Conservation (phyloP, 192 early-diverging fungal species). For the Coemansia sp. region DNA sequence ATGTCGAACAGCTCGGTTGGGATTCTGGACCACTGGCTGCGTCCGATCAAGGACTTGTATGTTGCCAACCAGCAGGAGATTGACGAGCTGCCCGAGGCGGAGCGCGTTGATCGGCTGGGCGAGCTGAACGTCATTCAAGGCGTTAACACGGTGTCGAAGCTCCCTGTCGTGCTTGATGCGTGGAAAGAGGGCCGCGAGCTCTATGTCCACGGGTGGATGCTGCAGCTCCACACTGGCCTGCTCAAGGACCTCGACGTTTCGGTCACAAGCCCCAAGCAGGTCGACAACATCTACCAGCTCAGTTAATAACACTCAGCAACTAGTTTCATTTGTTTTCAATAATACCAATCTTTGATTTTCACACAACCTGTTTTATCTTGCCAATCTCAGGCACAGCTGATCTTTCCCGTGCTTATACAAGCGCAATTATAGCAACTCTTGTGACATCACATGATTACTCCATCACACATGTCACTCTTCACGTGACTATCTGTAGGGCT, state of each 20-base stretch:
- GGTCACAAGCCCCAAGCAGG: slow-evolving; percentile 24
- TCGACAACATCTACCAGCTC: slow-evolving; percentile 30
- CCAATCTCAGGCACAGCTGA: neutral
- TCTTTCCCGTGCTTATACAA: neutral
- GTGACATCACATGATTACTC: neutral
- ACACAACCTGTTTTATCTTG: neutral
- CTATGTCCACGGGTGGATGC: slow-evolving; percentile 71
- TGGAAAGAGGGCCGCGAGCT: slow-evolving; percentile 72
- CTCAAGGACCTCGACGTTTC: slow-evolving; percentile 48
- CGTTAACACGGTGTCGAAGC: slow-evolving; percentile 67
- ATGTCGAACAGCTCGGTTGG: slow-evolving; percentile 62
- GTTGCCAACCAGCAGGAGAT: slow-evolving; percentile 57
- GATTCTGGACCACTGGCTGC: slow-evolving; percentile 88
- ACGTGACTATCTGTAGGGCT: neutral
- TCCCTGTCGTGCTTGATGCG: slow-evolving; percentile 78
- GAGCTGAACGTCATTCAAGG: slow-evolving; percentile 77
- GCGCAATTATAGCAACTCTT: neutral
- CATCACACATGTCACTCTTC: neutral
- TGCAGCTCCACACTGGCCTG: slow-evolving; percentile 62
- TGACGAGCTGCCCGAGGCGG: slow-evolving; percentile 50
- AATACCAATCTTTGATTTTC: too few relatives aligned
- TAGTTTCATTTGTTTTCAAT: neutral
- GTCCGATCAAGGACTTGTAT: slow-evolving; percentile 82
- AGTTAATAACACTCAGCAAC: neutral
- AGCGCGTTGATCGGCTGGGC: slow-evolving; percentile 56